Percentiles rank a stretch among this genome's conserved stretches.
phyloP scores from a whole-genome alignment of 805 yeast species.

The Hanseniaspora osmophila region DNA sequence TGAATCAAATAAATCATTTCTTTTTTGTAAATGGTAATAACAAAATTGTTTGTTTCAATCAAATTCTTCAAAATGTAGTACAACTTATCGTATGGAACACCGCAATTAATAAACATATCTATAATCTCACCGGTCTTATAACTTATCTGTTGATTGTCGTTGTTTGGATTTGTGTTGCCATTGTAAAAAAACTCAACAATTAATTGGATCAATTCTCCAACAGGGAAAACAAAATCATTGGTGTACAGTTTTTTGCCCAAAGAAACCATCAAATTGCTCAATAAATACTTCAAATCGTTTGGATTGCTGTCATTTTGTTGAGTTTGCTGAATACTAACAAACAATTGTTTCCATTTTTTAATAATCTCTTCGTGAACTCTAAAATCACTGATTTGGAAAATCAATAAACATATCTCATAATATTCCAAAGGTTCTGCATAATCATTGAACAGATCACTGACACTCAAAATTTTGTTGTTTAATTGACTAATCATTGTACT shows the following conservation, averaged over 20 bases:
- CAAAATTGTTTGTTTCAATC: conserved; percentile 46
- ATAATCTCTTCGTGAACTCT: conserved; percentile 72
- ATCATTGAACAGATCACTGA: conserved; percentile 71
- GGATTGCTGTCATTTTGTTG: conserved; percentile 8
- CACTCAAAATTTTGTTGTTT: conserved; percentile 49
- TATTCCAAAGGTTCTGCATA: conserved; percentile 82
- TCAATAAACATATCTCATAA: conserved; percentile 62
- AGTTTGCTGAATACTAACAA: conserved; percentile 34
- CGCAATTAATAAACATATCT: conserved; percentile 49
- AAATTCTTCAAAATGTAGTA: conserved; percentile 51
- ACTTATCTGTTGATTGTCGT: conserved; percentile 25
- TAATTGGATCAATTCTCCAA: conserved; percentile 53
- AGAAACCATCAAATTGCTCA: conserved; percentile 25
- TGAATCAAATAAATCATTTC: conserved; percentile 55
- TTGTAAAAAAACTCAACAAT: conserved; percentile 43
- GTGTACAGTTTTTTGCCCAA: conserved; percentile 53
- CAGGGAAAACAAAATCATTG: conserved; percentile 71
- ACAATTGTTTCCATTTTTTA: conserved; percentile 64
- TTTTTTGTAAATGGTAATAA: conserved; percentile 32
- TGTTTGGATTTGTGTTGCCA: conserved; percentile 14
- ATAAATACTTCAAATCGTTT: conserved; percentile 18
- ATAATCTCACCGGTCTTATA: conserved; percentile 37
- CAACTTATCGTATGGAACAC: conserved; percentile 48
- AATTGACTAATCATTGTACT: conserved; percentile 39
- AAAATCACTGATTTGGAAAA: conserved; percentile 74